Conservation (phyloP, 1,284 basidiomycete genomes). For the Athelia sp. region DNA sequence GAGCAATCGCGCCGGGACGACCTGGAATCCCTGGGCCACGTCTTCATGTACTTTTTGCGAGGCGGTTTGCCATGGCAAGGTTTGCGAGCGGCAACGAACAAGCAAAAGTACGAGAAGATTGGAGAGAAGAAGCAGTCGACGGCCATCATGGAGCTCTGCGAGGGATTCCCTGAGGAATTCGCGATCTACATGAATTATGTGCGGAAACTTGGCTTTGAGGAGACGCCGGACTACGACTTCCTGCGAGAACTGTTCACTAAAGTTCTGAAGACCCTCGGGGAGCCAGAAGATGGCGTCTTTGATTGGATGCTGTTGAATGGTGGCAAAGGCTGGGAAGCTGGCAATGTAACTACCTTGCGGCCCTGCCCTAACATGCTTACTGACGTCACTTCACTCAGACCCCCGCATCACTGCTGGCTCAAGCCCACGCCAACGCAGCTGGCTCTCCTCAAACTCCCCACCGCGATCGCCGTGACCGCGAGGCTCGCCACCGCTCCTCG, state of each 20-base stretch:
- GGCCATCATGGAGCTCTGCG: slow-evolving; percentile 88
- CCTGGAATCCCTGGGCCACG: slow-evolving; percentile 91
- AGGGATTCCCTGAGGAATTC: slow-evolving; percentile 98
- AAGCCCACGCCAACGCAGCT: slow-evolving; percentile 50
- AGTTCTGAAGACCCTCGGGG: slow-evolving; percentile 84
- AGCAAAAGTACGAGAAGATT: slow-evolving; percentile 98
- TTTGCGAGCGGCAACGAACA: slow-evolving; percentile 92
- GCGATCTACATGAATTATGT: slow-evolving; percentile 98
- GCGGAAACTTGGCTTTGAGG: slow-evolving; percentile 92
- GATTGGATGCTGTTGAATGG: slow-evolving; percentile 97
- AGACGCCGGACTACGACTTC: slow-evolving; percentile 97
- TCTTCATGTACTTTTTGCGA: slow-evolving; percentile 97
- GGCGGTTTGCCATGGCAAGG: slow-evolving; percentile 96
- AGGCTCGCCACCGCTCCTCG: slow-evolving; percentile 48
- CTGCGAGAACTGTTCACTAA: slow-evolving; percentile 92
- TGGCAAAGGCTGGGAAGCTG: slow-evolving; percentile 86
- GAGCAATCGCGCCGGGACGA: slow-evolving; percentile 91
- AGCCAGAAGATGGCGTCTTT: slow-evolving; percentile 89
- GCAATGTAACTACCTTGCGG: too few relatives aligned
- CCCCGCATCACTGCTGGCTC: slow-evolving; percentile 38
- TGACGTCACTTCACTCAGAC: slow-evolving; percentile 25
- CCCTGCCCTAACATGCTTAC: slow-evolving; percentile 21
- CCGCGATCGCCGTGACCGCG: slow-evolving; percentile 47
- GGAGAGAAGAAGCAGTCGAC: slow-evolving; percentile 98
- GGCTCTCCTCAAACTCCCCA: slow-evolving; percentile 49